These are phyloP conservation scores for Tolypocladium amazonense DNA, from an alignment of 2,329 filamentous ascomycete genomes.

Conservation along the genomic window DNA sequence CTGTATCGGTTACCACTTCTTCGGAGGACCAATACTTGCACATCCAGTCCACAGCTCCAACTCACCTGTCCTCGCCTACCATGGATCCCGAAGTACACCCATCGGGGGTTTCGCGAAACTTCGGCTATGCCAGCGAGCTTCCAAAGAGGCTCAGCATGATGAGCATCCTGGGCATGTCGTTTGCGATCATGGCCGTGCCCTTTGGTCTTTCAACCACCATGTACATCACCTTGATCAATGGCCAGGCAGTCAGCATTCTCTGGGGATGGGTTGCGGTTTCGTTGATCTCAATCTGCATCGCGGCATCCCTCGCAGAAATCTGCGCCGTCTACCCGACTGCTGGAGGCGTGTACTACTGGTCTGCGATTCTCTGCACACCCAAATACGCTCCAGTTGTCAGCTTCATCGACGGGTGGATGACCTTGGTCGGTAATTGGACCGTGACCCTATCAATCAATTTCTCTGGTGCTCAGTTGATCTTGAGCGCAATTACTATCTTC, in stretches of 20 bases:
- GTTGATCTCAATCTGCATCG: constrained; percentile 61
- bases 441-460: constrained; percentile 61
- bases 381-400: constrained; percentile 52
- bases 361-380: constrained; percentile 52
- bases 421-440: constrained; percentile 61
- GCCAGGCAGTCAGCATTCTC: constrained; percentile 61
- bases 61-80: background rate
- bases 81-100: background rate
- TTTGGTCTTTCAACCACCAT: constrained; percentile 39
- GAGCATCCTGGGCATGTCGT: constrained; percentile 36
- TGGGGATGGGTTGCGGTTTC: constrained; percentile 58
- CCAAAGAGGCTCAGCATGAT: constrained; percentile 39
- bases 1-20: background rate
- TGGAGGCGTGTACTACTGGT: constrained; percentile 64
- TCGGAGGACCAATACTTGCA: background rate
- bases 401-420: constrained; percentile 67
- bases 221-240: constrained; percentile 51
- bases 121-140: constrained; percentile 40
- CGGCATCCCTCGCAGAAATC: constrained; percentile 63
- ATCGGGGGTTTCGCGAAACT: background rate
- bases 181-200: constrained; percentile 40
- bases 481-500: constrained; percentile 57
- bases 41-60: background rate
- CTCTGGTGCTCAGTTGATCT: constrained; percentile 56
- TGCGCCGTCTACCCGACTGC: constrained; percentile 52